Conservation (phyloP, 768 basidiomycete species). For the Russula foetens region DNA sequence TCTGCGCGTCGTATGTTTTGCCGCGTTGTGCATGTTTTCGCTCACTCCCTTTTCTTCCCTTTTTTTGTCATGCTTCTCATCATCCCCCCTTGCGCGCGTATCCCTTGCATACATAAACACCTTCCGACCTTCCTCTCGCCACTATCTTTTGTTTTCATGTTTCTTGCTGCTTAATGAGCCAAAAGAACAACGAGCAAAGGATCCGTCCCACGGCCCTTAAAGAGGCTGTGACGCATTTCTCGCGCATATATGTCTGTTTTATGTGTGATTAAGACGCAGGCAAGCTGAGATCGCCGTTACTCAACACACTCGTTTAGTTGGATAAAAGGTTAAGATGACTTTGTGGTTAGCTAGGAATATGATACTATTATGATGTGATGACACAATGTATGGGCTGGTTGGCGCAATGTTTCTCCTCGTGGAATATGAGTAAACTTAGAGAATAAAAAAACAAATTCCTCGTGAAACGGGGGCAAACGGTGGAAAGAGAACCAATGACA, state of each 20-base stretch:
- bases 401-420: neutral
- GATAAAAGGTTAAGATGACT: neutral
- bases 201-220: neutral
- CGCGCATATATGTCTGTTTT: neutral
- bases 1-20: neutral
- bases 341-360: neutral
- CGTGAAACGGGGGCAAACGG: neutral
- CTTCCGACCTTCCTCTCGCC: too few species aligned
- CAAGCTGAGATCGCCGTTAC: too few species aligned
- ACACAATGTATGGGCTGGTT: neutral
- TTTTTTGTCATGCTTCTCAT: neutral
- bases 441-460: neutral
- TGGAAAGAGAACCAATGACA: neutral
- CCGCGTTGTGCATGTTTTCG: neutral
- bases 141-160: neutral
- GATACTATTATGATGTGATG: neutral
- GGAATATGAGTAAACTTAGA: neutral
- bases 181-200: conserved; percentile 6
- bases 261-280: neutral
- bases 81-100: neutral
- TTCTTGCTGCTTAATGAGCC: conserved; percentile 1
- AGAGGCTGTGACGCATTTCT: conserved; percentile 8
- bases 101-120: neutral
- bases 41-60: neutral
- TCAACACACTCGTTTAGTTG: neutral